Conservation (phyloP, 495 filamentous ascomycete genomes). For the Xylaria cubensis region DNA sequence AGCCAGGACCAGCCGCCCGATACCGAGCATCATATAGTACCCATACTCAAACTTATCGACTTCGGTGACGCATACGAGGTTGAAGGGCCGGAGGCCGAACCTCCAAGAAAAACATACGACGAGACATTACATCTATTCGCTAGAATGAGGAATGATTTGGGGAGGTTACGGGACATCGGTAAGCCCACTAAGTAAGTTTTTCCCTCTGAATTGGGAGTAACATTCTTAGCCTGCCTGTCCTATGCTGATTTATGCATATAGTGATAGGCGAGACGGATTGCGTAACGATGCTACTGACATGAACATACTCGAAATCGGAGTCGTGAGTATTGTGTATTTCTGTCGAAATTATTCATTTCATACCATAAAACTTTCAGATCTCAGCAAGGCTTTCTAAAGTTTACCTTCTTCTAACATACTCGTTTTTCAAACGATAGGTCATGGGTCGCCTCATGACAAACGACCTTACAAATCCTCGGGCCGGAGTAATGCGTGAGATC, state of each 20-base stretch:
- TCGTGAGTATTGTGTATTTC: background rate
- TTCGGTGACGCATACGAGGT: background rate
- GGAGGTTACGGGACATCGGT: background rate
- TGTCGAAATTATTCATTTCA: background rate
- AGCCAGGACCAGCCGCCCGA: too few relatives aligned
- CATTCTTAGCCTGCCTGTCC: too few relatives aligned
- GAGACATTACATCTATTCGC: background rate
- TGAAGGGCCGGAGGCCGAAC: background rate
- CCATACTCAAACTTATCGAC: constrained; percentile 9
- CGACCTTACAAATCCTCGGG: constrained; percentile 1
- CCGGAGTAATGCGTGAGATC: background rate
- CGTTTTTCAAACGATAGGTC: background rate
- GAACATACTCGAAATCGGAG: background rate
- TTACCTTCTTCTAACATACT: background rate
- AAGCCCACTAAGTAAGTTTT: background rate
- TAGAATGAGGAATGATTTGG: background rate
- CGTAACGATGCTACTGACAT: background rate
- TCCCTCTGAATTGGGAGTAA: too few relatives aligned
- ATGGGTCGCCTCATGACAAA: background rate
- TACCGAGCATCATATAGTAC: constrained; percentile 1
- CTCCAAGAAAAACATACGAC: background rate
- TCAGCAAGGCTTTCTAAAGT: too few relatives aligned
- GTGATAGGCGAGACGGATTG: background rate
- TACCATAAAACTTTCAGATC: too few relatives aligned
- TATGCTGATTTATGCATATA: background rate